Evolutionary conservation across 345 rosid genomes (phyloP).

Genomic region (Gossypium stocksii): DNA sequence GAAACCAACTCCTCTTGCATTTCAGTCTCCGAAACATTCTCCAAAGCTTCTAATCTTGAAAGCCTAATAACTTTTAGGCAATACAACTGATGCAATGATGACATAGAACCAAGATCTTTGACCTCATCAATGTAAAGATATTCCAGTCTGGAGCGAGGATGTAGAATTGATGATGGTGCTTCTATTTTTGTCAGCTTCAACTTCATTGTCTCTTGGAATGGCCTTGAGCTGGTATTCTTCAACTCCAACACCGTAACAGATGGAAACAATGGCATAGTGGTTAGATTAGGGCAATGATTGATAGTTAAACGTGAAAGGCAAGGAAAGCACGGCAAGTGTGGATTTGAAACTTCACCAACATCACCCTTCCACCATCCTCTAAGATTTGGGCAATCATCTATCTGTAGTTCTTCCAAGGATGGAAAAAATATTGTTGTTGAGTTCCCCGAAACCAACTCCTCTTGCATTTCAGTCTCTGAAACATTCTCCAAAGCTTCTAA

Average conservation of each 20-base stretch:
- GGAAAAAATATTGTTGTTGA: not conserved
- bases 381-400: not conserved
- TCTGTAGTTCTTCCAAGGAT: not conserved
- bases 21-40: not conserved
- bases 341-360: not conserved
- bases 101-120: too few species aligned
- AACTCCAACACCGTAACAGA: not conserved
- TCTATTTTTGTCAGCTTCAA: not conserved
- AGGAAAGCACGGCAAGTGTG: not conserved
- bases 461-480: not conserved
- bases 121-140: too few species aligned
- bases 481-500: not conserved
- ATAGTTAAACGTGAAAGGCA: not conserved
- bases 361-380: not conserved
- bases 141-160: too few species aligned
- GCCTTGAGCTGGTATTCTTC: not conserved
- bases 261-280: not conserved
- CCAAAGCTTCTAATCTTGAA: not conserved
- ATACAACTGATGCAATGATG: not conserved
- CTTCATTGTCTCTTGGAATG: not conserved
- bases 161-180: not conserved
- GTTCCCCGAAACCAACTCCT: not conserved
- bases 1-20: not conserved
- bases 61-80: not conserved
- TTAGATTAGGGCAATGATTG: not conserved